Evolutionary conservation across 176 grass and related monocot species (phyloP), one percentile per base, ranked within the genome.

Genomic region (Bolboschoenus planiculmis): DNA sequence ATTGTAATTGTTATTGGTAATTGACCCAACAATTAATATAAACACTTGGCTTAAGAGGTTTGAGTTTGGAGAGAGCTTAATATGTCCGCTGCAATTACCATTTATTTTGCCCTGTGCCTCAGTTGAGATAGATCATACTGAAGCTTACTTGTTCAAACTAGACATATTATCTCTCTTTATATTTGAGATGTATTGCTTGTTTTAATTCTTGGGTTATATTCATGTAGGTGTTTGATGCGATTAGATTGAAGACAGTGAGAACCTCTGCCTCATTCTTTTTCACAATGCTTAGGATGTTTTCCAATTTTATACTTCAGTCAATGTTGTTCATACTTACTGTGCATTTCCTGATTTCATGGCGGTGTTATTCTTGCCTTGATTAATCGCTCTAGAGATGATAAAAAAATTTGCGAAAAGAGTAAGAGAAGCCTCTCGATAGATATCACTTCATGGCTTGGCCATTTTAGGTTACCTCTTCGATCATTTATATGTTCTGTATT

Each of bases 281-380:
- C 78, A 80, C 78, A 81, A 58, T 61, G 54, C 78, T 81, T 59
- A 81, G 53, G 78, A 81, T 26, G 56, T 81, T 77, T 76, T 33
- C 14, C 26, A 27, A 24, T 81, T 55, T 56, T 11, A 40, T 40
- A 42, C 56, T 81, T 34, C 51, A 26, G 78, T 81, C 54, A 60
- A 60, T 66, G 39, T 20, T 66, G 60, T 82, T 50, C 37, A 82
- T 60, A 81, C 55, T 81, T 81, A 71, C 36, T 43, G 34, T 34
- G 46, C 5, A 16, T 53, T 77, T 77, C 46, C 27, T 77, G 6
- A 77, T 77, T 77, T 77, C 46, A 77, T 53, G 72, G 15, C 10
- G 72, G 72, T 77, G 36, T 77, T 77, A 53, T 53, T 77, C 44
- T 77, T 77, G 26, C 10, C 72, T 53, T 53, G 44, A 77, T 30